phyloP scores from a whole-genome alignment of 2,329 filamentous ascomycete genomes.

The Pseudocercospora pini-densiflorae region DNA sequence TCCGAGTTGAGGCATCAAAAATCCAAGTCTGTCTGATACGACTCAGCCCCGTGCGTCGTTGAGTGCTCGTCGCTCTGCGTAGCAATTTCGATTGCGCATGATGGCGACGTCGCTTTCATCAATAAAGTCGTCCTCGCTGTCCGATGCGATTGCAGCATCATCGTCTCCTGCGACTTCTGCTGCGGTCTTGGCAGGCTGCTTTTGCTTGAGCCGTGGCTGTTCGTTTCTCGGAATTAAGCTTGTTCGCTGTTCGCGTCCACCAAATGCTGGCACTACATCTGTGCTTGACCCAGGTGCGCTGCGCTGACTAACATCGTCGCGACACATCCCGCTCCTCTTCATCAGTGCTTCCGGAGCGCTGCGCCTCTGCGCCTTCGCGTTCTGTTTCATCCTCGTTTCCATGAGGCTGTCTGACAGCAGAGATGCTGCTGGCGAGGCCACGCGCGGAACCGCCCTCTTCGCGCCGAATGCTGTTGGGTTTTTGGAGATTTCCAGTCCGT shows the following conservation, averaged over 20 bases:
- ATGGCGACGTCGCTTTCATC: not conserved
- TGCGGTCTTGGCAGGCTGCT: not conserved
- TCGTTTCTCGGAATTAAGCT: not conserved
- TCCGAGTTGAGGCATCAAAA: not conserved
- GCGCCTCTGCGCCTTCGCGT: not conserved
- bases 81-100: constrained; percentile 18
- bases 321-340: not conserved
- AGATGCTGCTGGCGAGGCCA: not conserved
- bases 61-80: constrained; percentile 23
- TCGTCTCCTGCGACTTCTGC: constrained; percentile 14
- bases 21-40: not conserved
- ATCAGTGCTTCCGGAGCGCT: not conserved
- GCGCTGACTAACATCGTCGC: not conserved
- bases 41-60: constrained; percentile 11
- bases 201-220: not conserved
- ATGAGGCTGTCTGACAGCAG: not conserved
- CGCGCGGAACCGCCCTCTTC: not conserved
- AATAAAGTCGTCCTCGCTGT: constrained; percentile 27
- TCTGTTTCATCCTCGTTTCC: not conserved
- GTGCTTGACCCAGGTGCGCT: not conserved
- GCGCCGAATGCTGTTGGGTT: not conserved
- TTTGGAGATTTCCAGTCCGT: not conserved
- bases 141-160: constrained; percentile 25
- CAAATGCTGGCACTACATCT: not conserved
- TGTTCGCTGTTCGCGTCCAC: not conserved